A percentile compares a stretch with the other conserved stretches of the same genome.
Evolutionary conservation across 75 land plant genomes (phyloP).

Genomic region (Pinus tabuliformis): DNA sequence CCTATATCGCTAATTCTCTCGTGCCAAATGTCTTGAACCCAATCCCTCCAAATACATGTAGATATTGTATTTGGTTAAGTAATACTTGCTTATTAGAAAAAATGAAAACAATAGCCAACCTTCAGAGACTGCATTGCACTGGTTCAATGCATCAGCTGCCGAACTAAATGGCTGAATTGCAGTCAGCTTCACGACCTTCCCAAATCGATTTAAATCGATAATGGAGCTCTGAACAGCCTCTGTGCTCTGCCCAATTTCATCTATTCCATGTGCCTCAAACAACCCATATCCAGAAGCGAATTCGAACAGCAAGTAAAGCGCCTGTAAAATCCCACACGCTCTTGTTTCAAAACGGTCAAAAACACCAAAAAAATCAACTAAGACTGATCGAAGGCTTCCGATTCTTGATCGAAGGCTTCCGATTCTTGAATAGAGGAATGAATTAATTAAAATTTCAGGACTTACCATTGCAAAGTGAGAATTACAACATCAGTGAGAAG

Average conservation of each 20-base stretch:
- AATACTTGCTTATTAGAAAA: background rate
- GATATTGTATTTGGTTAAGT: too few relatives aligned
- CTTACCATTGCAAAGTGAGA: too few relatives aligned
- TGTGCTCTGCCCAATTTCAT: constrained; percentile 91
- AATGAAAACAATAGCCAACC: constrained; percentile 25
- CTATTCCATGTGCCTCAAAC: constrained; percentile 77
- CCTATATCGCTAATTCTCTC: too few relatives aligned
- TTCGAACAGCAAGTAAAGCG: constrained; percentile 75
- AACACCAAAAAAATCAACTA: too few relatives aligned
- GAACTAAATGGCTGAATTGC: constrained; percentile 87
- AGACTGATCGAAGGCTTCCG: too few relatives aligned
- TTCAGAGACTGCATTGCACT: constrained; percentile 94
- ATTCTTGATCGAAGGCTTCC: too few relatives aligned
- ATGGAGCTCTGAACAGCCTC: constrained; percentile 86
- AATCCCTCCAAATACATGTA: too few relatives aligned
- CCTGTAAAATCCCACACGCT: constrained; percentile 13
- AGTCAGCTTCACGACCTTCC: constrained; percentile 79
- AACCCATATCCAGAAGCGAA: constrained; percentile 86
- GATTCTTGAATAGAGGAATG: too few relatives aligned
- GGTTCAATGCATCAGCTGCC: constrained; percentile 88
- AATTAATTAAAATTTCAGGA: too few relatives aligned
- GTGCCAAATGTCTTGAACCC: too few relatives aligned
- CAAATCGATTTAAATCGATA: constrained; percentile 81
- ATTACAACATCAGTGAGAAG: too few relatives aligned
- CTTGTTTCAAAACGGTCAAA: too few relatives aligned